Percentiles rank a stretch among this genome's conserved stretches.
These are phyloP conservation scores for Pichia paraexigua DNA, from an alignment of 805 yeast species.

Conservation along the genomic window DNA sequence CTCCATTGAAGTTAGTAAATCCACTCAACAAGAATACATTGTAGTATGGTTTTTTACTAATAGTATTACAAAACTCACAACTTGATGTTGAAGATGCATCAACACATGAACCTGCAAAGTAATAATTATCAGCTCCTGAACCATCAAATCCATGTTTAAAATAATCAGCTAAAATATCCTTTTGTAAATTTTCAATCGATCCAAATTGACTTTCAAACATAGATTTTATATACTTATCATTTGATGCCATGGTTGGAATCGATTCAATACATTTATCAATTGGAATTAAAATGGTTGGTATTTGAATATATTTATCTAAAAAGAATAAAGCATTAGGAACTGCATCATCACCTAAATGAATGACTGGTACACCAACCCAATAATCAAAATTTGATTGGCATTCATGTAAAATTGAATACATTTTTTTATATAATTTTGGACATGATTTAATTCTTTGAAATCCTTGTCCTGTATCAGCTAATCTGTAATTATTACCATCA, in stretches of 20 bases:
- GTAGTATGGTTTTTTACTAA: slow-evolving; percentile 56
- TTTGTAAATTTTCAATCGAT: slow-evolving; percentile 43
- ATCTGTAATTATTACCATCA: slow-evolving; percentile 44
- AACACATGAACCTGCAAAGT: slow-evolving; percentile 77
- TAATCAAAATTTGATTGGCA: slow-evolving; percentile 54
- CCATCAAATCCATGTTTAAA: slow-evolving; percentile 63
- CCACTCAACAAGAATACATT: slow-evolving; percentile 59
- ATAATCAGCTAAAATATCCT: slow-evolving; percentile 41
- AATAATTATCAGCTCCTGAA: slow-evolving; percentile 77
- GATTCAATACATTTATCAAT: slow-evolving; percentile 50
- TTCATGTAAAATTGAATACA: slow-evolving; percentile 60
- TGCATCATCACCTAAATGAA: slow-evolving; percentile 75
- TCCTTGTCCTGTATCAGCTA: slow-evolving; percentile 76
- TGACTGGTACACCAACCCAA: slow-evolving; percentile 78
- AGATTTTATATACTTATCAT: slow-evolving; percentile 38
- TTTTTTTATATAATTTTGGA: slow-evolving; percentile 58
- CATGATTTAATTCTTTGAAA: slow-evolving; percentile 68
- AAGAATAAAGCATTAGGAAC: slow-evolving; percentile 79
- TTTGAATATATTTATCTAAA: slow-evolving; percentile 72
- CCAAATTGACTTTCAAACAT: slow-evolving; percentile 57
- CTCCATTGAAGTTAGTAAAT: slow-evolving; percentile 72
- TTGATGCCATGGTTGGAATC: slow-evolving; percentile 41
- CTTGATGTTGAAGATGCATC: slow-evolving; percentile 77
- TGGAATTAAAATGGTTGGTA: slow-evolving; percentile 70
- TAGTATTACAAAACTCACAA: slow-evolving; percentile 75